phyloP scores from a whole-genome alignment of 441 rosid genomes.

The Adansonia rubrostipa region DNA sequence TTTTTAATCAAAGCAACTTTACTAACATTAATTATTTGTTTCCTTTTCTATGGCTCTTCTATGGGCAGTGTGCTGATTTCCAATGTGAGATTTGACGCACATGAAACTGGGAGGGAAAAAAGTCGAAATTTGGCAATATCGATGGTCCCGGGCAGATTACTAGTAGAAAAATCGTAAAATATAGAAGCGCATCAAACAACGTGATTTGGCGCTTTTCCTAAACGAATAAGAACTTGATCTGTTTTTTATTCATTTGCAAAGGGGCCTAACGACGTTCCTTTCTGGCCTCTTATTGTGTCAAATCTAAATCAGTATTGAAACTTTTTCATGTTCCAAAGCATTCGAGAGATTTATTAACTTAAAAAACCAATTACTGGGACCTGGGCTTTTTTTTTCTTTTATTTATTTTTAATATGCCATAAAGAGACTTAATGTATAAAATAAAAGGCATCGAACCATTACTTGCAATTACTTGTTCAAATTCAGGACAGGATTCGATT shows the following conservation, averaged over 20 bases:
- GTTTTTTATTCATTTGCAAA: not conserved
- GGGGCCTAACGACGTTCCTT: not conserved
- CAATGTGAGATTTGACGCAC: not conserved
- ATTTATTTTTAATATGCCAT: no score
- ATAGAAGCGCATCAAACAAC: not conserved
- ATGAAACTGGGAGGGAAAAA: not conserved
- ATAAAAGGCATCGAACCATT: not conserved
- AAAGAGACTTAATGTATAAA: not conserved
- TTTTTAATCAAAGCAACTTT: not conserved
- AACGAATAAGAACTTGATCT: no score
- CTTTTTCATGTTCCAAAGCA: not conserved
- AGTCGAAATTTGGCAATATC: not conserved
- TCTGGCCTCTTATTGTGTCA: not conserved
- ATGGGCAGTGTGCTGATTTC: not conserved
- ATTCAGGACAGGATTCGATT: not conserved
- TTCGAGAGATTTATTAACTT: not conserved
- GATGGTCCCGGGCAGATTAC: not conserved
- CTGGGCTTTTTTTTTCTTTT: not conserved
- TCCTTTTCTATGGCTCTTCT: not conserved
- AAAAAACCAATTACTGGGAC: not conserved
- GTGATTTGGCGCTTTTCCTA: not conserved
- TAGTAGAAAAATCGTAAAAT: not conserved
- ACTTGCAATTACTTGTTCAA: not conserved
- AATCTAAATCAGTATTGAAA: not conserved
- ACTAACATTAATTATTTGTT: not conserved